Evolutionary conservation across 2,329 filamentous ascomycete species (phyloP).

Genomic region (Thielaviopsis ethacetica): DNA sequence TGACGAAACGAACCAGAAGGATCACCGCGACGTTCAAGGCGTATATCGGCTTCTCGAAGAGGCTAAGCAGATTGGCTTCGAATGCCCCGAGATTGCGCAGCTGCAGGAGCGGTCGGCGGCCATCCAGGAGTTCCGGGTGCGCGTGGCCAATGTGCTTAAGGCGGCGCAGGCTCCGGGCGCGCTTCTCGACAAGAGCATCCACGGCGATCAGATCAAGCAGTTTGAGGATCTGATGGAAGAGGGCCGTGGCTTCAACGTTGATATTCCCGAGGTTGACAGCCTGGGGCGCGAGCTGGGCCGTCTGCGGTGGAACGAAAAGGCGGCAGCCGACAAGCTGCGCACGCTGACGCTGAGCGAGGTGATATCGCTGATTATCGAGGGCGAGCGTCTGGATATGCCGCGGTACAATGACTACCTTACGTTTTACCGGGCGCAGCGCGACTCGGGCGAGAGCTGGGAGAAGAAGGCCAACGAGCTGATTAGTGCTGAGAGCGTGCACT

Average conservation of each 20-base stretch:
- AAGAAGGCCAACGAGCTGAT: constrained; percentile 84
- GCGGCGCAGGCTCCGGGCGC: constrained; percentile 17
- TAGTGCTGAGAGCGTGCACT: constrained; percentile 79
- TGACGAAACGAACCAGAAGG: constrained; percentile 65
- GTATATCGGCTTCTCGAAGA: constrained; percentile 70
- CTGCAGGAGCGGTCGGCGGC: constrained; percentile 72
- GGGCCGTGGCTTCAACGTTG: constrained; percentile 77
- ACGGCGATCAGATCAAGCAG: constrained; percentile 48
- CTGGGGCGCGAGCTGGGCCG: constrained; percentile 69
- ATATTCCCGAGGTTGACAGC: constrained; percentile 73
- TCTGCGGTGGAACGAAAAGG: constrained; percentile 75
- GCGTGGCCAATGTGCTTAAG: constrained; percentile 53
- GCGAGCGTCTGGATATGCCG: constrained; percentile 59
- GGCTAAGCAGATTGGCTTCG: constrained; percentile 78
- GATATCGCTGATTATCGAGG: constrained; percentile 59
- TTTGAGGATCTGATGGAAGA: constrained; percentile 85
- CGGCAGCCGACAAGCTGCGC: constrained; percentile 43
- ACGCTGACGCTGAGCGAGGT: constrained; percentile 66
- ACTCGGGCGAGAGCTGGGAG: constrained; percentile 76
- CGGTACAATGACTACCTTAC: constrained; percentile 65
- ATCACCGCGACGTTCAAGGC: constrained; percentile 76
- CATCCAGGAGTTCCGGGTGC: constrained; percentile 70
- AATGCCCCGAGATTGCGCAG: constrained; percentile 77
- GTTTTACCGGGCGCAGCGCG: constrained; percentile 59
- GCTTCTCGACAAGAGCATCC: constrained; percentile 24